Evolutionary conservation across 768 basidiomycete species (phyloP).

Genomic region (Solioccasus polychromus): DNA sequence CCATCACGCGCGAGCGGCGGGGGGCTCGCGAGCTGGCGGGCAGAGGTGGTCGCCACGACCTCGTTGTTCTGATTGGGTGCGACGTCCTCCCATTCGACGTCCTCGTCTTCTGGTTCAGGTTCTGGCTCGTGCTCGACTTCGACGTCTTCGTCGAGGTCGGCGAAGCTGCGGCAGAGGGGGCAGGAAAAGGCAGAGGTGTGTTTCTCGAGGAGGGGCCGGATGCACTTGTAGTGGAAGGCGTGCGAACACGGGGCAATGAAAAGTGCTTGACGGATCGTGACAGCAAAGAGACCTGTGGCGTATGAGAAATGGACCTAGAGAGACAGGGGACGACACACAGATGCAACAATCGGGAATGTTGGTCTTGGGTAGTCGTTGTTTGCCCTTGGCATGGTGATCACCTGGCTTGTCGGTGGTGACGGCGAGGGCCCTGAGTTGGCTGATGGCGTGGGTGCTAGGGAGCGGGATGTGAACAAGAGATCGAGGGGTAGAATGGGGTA

Average conservation of each 20-base stretch:
- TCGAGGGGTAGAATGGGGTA: background rate
- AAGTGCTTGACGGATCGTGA: slow-evolving; percentile 91
- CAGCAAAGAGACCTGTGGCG: slow-evolving; percentile 66
- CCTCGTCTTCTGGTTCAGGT: slow-evolving; percentile 29
- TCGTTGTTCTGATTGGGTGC: background rate
- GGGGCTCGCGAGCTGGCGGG: slow-evolving; percentile 20
- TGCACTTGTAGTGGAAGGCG: slow-evolving; percentile 96
- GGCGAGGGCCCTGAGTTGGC: slow-evolving; percentile 75
- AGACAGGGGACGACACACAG: slow-evolving; percentile 55
- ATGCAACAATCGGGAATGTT: slow-evolving; percentile 87
- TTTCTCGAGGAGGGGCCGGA: slow-evolving; percentile 82
- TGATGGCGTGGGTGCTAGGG: slow-evolving; percentile 66
- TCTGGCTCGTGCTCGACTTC: slow-evolving; percentile 55
- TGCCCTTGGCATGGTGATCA: slow-evolving; percentile 18
- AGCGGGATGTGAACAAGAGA: background rate
- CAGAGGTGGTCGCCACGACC: background rate
- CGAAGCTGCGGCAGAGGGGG: slow-evolving; percentile 92
- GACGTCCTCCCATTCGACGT: slow-evolving; percentile 23
- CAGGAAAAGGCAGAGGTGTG: slow-evolving; percentile 95
- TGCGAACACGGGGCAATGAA: slow-evolving; percentile 99
- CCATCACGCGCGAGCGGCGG: slow-evolving; percentile 27
- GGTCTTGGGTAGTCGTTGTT: slow-evolving; percentile 33
- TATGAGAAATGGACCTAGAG: background rate
- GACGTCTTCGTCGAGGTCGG: slow-evolving; percentile 94
- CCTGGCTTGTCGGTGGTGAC: slow-evolving; percentile 30